Evolutionary conservation across 2,329 filamentous ascomycete genomes (phyloP), one percentile per base, ranked within the genome.

Genomic region (Paecilomyces fulvus): DNA sequence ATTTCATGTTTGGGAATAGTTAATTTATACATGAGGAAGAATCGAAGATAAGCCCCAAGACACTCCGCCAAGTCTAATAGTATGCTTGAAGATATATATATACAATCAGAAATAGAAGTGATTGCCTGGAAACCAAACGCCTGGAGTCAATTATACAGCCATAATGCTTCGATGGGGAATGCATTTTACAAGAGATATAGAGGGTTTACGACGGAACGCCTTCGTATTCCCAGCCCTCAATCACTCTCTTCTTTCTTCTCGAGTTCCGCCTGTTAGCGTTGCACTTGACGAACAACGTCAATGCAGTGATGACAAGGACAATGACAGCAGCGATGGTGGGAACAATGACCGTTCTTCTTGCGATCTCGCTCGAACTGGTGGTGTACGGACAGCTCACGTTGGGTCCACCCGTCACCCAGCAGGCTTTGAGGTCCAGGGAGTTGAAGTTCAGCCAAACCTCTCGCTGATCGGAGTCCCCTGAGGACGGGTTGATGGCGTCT

Each of bases 271-370:
- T 69, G 67, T 86, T 86, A 3, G 82, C 79, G 59, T 83, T 84
- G 64, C 82, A 85, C 64, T 87, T 87, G 52, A 84, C 79, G 60
- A 86, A 83, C 11, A 86, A 67, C 0, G 83, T 86, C 64, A 86
- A 66, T 0, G 78, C 80, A 0, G 82, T 79, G n/a, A 85, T 68
- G 17, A 86, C 73, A 51, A 85, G 77, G 1, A 87, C 81, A 21
- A 88, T 80, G 4, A 87, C 75, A 4, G 80, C 82, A 1, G 83
- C 84, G 21, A 87, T 78, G 0, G 80, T 81, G 1, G 85, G 83
- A 23, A 88, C 80, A 30, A 86, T 70, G 8, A 88, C 79, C 8
- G 77, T 73, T 28, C 75, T 70, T 49, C 73, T 74, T 37, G 75
- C 67, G 53, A 78, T 66, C 28, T 73, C 70, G 21, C 78, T 72